Conservation (phyloP, 1,284 basidiomycete genomes). For the Neolentinus lepideus region DNA sequence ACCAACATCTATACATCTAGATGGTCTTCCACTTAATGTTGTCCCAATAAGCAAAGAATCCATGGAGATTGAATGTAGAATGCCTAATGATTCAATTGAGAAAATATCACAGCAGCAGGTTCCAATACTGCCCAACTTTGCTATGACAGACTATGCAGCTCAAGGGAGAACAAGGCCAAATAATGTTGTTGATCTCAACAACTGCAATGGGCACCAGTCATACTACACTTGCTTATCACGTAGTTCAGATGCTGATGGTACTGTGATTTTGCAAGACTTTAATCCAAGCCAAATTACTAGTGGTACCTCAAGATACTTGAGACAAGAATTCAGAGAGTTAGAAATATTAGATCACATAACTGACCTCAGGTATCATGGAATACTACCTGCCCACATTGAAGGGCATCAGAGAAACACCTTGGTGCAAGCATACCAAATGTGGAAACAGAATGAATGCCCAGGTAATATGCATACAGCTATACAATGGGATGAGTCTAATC, state of each 20-base stretch:
- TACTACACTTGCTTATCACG: conserved; percentile 29
- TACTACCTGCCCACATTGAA: conserved; percentile 13
- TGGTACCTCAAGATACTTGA: conserved; percentile 7
- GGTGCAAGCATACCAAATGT: conserved; percentile 12
- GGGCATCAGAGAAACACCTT: conserved; percentile 11
- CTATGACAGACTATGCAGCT: conserved; percentile 32
- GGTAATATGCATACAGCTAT: conserved; percentile 9
- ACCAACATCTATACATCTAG: conserved; percentile 20
- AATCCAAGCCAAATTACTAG: conserved; percentile 14
- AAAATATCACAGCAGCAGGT: conserved; percentile 24
- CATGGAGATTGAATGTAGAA: conserved; percentile 12
- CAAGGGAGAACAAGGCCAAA: conserved; percentile 28
- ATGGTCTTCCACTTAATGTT: conserved; percentile 28
- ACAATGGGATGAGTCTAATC: neutral
- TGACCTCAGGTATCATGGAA: conserved; percentile 15
- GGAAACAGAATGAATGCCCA: conserved; percentile 10
- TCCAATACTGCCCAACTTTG: conserved; percentile 28
- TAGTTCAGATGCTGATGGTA: conserved; percentile 21
- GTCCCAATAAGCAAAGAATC: conserved; percentile 21
- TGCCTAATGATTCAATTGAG: conserved; percentile 3
- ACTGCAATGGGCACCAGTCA: conserved; percentile 21
- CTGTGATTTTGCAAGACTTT: conserved; percentile 25
- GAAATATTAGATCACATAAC: too few species aligned
- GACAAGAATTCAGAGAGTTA: too few species aligned
- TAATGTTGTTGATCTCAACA: conserved; percentile 26